Percentiles rank a stretch among this genome's conserved stretches.
These are phyloP conservation scores for Lodderomyces elongisporus DNA, from an alignment of 1,139 yeast species.

Conservation along the genomic window DNA sequence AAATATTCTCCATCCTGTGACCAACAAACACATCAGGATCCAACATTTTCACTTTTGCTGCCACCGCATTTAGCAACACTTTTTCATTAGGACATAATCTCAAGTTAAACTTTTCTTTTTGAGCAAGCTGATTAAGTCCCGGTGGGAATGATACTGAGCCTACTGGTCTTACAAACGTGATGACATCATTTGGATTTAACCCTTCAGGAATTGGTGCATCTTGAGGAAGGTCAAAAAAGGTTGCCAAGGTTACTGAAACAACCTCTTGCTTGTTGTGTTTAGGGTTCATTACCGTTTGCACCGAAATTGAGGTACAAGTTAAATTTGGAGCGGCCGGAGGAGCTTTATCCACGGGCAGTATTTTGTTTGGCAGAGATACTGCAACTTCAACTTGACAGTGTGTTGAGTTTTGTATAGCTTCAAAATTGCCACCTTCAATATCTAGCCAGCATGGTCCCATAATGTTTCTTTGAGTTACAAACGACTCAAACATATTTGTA, in stretches of 20 bases:
- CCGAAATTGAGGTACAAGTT: constrained; percentile 68
- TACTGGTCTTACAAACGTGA: constrained; percentile 76
- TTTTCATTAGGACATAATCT: constrained; percentile 69
- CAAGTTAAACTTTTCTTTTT: constrained; percentile 43
- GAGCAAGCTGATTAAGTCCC: constrained; percentile 60
- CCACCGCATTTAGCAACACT: constrained; percentile 64
- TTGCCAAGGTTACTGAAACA: constrained; percentile 73
- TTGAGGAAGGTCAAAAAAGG: constrained; percentile 61
- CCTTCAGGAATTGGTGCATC: constrained; percentile 63
- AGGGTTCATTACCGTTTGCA: constrained; percentile 74
- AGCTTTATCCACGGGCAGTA: constrained; percentile 50
- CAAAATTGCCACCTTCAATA: constrained; percentile 58
- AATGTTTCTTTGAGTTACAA: constrained; percentile 73
- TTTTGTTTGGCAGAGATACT: constrained; percentile 43
- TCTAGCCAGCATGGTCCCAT: constrained; percentile 99
- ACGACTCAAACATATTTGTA: constrained; percentile 73
- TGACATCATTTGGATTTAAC: constrained; percentile 48
- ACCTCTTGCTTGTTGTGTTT: constrained; percentile 78
- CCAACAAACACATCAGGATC: constrained; percentile 94
- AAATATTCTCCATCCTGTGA: constrained; percentile 74
- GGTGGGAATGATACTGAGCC: constrained; percentile 62
- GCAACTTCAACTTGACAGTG: constrained; percentile 78
- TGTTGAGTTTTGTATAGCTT: constrained; percentile 58
- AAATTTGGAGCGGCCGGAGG: constrained; percentile 54
- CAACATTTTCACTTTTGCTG: constrained; percentile 61